Evolutionary conservation across 208 protist species (phyloP).

Genomic region (Wallacemonas sp.): DNA sequence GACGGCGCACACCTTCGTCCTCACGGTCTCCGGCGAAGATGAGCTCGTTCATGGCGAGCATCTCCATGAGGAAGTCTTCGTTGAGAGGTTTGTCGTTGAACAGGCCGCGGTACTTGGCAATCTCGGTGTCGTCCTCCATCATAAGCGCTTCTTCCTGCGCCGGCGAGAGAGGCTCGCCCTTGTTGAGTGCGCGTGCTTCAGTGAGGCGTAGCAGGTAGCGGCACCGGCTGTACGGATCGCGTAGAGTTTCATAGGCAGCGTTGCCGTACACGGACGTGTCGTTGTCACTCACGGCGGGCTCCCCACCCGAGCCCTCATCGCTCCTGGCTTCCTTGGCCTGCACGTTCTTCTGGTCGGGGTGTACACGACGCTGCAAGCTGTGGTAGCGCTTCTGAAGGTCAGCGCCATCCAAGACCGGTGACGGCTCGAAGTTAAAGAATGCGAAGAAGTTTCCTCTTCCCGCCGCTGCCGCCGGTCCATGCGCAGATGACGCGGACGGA

Average conservation of each 20-base stretch:
- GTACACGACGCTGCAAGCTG: slow-evolving; percentile 67
- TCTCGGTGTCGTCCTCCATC: slow-evolving; percentile 50
- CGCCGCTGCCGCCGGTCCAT: too few relatives aligned
- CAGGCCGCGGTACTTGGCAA: slow-evolving; percentile 8
- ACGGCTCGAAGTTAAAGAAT: slow-evolving; percentile 51
- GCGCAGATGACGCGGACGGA: neutral
- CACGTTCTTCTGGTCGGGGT: slow-evolving; percentile 70
- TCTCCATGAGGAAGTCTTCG: slow-evolving; percentile 71
- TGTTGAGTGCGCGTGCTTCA: slow-evolving; percentile 33
- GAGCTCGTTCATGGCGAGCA: slow-evolving; percentile 71
- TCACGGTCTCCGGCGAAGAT: slow-evolving; percentile 57
- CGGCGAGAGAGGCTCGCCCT: slow-evolving; percentile 33
- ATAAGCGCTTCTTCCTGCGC: slow-evolving; percentile 65
- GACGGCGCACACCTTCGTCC: slow-evolving; percentile 30
- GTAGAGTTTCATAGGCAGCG: slow-evolving; percentile 68
- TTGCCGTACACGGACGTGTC: slow-evolving; percentile 77
- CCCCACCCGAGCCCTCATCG: neutral
- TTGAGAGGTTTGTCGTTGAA: slow-evolving; percentile 29
- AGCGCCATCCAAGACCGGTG: slow-evolving; percentile 47
- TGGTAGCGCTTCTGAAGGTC: slow-evolving; percentile 74
- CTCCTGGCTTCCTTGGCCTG: slow-evolving; percentile 23
- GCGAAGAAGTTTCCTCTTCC: slow-evolving; percentile 71
- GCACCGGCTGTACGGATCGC: slow-evolving; percentile 73
- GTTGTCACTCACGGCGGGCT: slow-evolving; percentile 2
- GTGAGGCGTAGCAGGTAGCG: slow-evolving; percentile 62